Percentiles rank a stretch among this genome's conserved stretches.
Evolutionary conservation across 345 rosid genomes (phyloP).

Genomic region (Noccaea bulbosa): DNA sequence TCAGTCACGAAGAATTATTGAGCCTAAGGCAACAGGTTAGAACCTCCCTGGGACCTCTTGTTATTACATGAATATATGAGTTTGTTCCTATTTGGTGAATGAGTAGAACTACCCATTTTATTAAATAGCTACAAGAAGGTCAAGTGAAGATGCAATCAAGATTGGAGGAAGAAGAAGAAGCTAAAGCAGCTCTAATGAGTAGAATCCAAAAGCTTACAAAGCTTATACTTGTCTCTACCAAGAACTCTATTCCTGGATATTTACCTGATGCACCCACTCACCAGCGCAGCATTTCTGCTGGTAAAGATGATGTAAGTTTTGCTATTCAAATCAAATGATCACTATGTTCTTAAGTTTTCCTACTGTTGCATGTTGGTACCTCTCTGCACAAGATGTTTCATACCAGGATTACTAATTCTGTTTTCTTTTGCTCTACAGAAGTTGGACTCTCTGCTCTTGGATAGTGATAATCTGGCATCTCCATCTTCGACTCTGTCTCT

Average conservation of each 20-base stretch:
- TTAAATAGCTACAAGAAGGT: slow-evolving; percentile 90
- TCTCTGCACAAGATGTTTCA: too few species aligned
- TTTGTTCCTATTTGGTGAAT: slow-evolving; percentile 18
- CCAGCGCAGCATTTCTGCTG: slow-evolving; percentile 70
- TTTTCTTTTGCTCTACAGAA: slow-evolving; percentile 56
- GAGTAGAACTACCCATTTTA: slow-evolving; percentile 26
- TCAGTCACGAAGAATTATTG: slow-evolving; percentile 95
- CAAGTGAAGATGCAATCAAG: slow-evolving; percentile 99
- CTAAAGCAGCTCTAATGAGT: slow-evolving; percentile 99
- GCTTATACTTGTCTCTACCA: slow-evolving; percentile 98
- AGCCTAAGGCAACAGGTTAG: slow-evolving; percentile 88
- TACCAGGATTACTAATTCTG: too few species aligned
- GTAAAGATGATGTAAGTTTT: slow-evolving; percentile 74
- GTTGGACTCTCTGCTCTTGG: slow-evolving; percentile 63
- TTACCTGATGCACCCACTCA: slow-evolving; percentile 66
- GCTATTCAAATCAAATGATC: too few species aligned
- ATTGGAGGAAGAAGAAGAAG: slow-evolving; percentile 99
- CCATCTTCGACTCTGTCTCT: slow-evolving; percentile 52
- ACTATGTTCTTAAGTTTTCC: too few species aligned
- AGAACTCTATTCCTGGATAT: slow-evolving; percentile 76
- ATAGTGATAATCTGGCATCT: slow-evolving; percentile 60
- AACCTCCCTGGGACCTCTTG: slow-evolving; percentile 10
- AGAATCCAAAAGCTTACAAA: slow-evolving; percentile 97
- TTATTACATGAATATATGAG: slow-evolving; percentile 13
- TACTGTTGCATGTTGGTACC: too few species aligned